phyloP scores from a whole-genome alignment of 78 protist genomes.

The Monosiga brevicollis region DNA sequence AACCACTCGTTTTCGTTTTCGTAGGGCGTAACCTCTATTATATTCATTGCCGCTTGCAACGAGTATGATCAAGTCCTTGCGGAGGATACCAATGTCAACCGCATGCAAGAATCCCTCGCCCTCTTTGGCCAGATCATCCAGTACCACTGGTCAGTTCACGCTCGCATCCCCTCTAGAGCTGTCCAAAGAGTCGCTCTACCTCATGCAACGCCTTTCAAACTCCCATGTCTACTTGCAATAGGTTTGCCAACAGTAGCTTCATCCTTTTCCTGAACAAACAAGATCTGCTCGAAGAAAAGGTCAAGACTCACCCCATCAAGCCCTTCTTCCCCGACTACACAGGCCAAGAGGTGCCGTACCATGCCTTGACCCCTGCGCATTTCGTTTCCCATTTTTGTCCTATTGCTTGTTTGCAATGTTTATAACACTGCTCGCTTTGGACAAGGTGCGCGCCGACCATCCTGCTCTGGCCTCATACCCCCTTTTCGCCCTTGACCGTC shows the following conservation, averaged over 20 bases:
- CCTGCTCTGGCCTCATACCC: not conserved
- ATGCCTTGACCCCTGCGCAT: not conserved
- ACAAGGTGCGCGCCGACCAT: not conserved
- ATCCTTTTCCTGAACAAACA: constrained; percentile 47
- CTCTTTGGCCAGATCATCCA: not conserved
- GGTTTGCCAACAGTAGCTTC: too few relatives aligned
- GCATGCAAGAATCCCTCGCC: not conserved
- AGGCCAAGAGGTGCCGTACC: not conserved
- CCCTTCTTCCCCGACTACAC: constrained; percentile 14
- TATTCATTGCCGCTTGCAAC: constrained; percentile 26
- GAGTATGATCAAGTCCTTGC: constrained; percentile 28
- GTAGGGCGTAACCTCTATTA: constrained; percentile 48
- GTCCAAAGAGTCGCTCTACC: too few relatives aligned
- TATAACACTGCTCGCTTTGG: not conserved
- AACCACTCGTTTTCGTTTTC: constrained; percentile 11
- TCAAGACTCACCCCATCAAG: not conserved
- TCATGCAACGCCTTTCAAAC: too few relatives aligned
- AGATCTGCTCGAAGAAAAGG: constrained; percentile 39
- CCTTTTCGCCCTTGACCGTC: not conserved
- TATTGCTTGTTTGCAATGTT: not conserved
- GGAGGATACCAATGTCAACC: constrained; percentile 20
- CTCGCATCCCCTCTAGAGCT: too few relatives aligned
- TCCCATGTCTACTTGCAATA: too few relatives aligned
- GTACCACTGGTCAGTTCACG: too few relatives aligned
- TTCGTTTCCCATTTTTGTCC: not conserved